These are phyloP conservation scores for Suillus placidus DNA, from an alignment of 768 basidiomycete species.

Conservation along the genomic window DNA sequence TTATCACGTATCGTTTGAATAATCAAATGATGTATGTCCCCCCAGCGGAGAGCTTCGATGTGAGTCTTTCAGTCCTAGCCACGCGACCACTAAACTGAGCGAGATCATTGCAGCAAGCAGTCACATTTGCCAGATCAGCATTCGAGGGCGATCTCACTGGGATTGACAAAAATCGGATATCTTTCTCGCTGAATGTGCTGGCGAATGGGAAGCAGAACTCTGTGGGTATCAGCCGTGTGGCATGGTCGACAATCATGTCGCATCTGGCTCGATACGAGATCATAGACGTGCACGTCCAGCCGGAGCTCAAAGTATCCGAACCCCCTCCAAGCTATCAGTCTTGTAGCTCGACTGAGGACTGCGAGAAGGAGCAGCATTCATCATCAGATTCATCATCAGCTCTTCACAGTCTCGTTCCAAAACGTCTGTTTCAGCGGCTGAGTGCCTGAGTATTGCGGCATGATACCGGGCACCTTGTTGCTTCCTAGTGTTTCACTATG, in stretches of 20 bases:
- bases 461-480: background rate
- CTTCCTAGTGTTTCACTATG: background rate
- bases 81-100: background rate
- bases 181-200: constrained; percentile 43
- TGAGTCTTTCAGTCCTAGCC: constrained; percentile 25
- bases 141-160: constrained; percentile 44
- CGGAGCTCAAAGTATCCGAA: constrained; percentile 33
- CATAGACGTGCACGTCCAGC: constrained; percentile 46
- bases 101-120: constrained; percentile 43
- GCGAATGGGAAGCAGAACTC: constrained; percentile 35
- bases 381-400: background rate
- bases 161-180: constrained; percentile 43
- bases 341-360: constrained; percentile 9
- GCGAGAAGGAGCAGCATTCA: constrained; percentile 15
- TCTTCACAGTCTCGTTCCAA: constrained; percentile 9
- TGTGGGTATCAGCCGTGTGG: constrained; percentile 54
- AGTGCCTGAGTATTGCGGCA: background rate
- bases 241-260: constrained; percentile 47
- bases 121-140: constrained; percentile 52
- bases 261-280: constrained; percentile 50
- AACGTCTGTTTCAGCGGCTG: constrained; percentile 21
- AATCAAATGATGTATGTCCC: constrained; percentile 54
- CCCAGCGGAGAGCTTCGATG: constrained; percentile 45
- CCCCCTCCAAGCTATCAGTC: constrained; percentile 44
- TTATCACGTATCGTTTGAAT: constrained; percentile 52